Evolutionary conservation across 192 early-diverging fungal genomes (phyloP), one percentile per base, ranked within the genome.

Genomic region (Lobosporangium transversale): DNA sequence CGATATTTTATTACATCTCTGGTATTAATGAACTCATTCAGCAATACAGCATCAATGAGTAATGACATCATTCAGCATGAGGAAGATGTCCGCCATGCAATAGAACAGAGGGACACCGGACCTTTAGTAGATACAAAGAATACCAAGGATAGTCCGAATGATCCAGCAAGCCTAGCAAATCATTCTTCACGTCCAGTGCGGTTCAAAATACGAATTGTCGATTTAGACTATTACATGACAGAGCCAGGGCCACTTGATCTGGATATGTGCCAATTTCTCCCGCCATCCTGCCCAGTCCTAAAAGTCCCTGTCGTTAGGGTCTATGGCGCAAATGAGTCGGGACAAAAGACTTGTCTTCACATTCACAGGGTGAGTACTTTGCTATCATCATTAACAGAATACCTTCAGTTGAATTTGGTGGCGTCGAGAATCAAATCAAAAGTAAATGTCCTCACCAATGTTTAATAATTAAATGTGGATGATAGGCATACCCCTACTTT

Each of bases 401-500:
- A 37, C 57, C 24, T 43, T 1, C 6, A 20, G 20, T 57, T 3
- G 15, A 4, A 8, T 8, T 53, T 50, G 47, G 60, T 62, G 60
- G 60, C 60, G 60, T 52, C 29, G 3, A 24, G 4, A 4, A 29
- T 20, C 7, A 18, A 53, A 21, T 53, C 11, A 11, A 6, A 27
- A 1, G 9, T 32, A 1, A 27, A 51, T 15, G 12, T 32, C 29
- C 29, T 30, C 23, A 24, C 10, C 23, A 6, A 57, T 33, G 7
- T 17, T 42, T 20, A 12, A 8, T 44, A 5, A 14, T 55, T 65
- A n/a, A n/a, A n/a, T n/a, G n/a, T n/a, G n/a, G n/a, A n/a, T n/a
- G n/a, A n/a, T n/a, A 92, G 90, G 83, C 80, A 4, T 92, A 82
- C 67, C 96, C 93, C 1, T 95, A 97, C 65, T 84, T 97, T 42